Evolutionary conservation across 306 rosid species (phyloP).

Genomic region (Trifolium subterraneum): DNA sequence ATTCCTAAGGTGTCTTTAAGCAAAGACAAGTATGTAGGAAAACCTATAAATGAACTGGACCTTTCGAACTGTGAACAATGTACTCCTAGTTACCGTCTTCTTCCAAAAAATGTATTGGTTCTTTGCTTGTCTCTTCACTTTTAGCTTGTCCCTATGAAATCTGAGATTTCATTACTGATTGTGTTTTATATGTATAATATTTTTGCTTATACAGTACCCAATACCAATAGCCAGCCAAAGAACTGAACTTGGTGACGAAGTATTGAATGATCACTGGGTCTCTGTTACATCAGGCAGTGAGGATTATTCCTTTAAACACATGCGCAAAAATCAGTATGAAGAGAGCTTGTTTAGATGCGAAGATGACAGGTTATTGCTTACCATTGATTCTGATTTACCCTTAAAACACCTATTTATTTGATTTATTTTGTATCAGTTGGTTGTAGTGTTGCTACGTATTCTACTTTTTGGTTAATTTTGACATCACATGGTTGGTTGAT

Average conservation of each 20-base stretch:
- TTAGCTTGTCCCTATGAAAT: constrained; percentile 31
- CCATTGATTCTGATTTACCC: constrained; percentile 21
- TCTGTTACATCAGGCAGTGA: constrained; percentile 99
- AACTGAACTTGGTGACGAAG: constrained; percentile 78
- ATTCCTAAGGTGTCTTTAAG: constrained; percentile 69
- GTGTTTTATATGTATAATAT: constrained; percentile 22
- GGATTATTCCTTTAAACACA: constrained; percentile 98
- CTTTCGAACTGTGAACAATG: constrained; percentile 95
- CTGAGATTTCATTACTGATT: constrained; percentile 35
- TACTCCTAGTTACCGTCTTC: constrained; percentile 94
- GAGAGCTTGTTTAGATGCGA: constrained; percentile 98
- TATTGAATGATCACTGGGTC: constrained; percentile 96
- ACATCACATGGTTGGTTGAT: constrained; percentile 28
- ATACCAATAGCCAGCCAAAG: constrained; percentile 85
- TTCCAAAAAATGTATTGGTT: constrained; percentile 79
- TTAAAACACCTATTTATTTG: constrained; percentile 11
- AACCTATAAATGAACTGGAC: constrained; percentile 96
- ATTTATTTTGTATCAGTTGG: constrained; percentile 12
- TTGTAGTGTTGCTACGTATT: constrained; percentile 6
- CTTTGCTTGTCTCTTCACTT: constrained; percentile 24
- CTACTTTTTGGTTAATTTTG: constrained; percentile 39
- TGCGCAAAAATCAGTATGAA: constrained; percentile 99
- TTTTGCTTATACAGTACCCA: constrained; percentile 69
- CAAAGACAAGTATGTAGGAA: constrained; percentile 87
- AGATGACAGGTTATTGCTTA: constrained; percentile 85